Evolutionary conservation across 2,329 filamentous ascomycete genomes (phyloP).

Genomic region (Xylaria polymorpha): DNA sequence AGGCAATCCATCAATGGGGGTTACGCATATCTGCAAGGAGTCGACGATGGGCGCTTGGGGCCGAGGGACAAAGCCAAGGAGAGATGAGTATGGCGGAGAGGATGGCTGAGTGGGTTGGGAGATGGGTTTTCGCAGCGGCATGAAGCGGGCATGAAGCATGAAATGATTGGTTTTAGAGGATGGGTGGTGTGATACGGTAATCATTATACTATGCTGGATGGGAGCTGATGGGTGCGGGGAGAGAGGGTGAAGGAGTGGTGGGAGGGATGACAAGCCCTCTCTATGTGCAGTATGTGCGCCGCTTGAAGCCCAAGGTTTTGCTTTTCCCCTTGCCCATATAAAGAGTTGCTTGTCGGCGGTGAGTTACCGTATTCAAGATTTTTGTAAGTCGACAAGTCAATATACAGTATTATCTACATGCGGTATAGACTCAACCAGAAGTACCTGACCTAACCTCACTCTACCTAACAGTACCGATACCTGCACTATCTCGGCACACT

Average conservation of each 20-base stretch:
- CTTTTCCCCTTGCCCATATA: slow-evolving; percentile 24
- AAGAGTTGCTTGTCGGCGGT: slow-evolving; percentile 13
- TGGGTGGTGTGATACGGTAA: slow-evolving; percentile 32
- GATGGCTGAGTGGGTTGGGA: slow-evolving; percentile 12
- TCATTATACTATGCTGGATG: slow-evolving; percentile 17
- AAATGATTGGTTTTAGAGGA: slow-evolving; percentile 30
- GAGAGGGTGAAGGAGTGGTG: not conserved
- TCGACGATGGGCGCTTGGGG: slow-evolving; percentile 34
- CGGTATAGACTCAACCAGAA: not conserved
- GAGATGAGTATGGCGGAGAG: slow-evolving; percentile 2
- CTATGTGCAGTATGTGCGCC: no score
- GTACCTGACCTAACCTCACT: not conserved
- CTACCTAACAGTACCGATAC: no score
- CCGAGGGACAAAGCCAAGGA: slow-evolving; percentile 23
- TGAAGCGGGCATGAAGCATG: slow-evolving; percentile 26
- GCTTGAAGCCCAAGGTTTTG: slow-evolving; percentile 14
- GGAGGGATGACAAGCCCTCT: not conserved
- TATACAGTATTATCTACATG: no score
- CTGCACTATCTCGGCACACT: not conserved
- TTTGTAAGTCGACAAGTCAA: not conserved
- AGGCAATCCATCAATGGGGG: slow-evolving; percentile 16
- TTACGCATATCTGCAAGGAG: slow-evolving; percentile 32
- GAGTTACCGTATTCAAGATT: not conserved
- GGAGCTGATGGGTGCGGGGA: slow-evolving; percentile 22
- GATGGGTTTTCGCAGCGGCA: slow-evolving; percentile 14